Base-by-base conservation (phyloP, 202 grass and related monocot genomes). In the Panicum hallii region DNA sequence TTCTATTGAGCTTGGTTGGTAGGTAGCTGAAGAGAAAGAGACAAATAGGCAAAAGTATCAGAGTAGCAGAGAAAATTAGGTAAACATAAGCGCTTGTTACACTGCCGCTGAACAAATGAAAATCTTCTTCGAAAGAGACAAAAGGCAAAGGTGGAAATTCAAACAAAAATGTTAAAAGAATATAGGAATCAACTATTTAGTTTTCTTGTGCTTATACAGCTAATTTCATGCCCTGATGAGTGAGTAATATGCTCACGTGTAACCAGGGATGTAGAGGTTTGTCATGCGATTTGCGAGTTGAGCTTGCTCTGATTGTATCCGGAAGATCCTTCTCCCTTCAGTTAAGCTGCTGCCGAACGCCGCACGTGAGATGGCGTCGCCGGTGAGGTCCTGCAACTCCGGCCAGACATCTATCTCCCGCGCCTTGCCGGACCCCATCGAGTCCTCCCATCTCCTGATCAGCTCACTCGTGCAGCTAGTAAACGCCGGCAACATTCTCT, bases 401-500 rank as follows among this genome's bases (percentile, higher is more conserved):
- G 83, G 86, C 65, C 76, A 88, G 61, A 90, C 63, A 80, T 93
- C 91, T 45, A 88, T 43, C 84, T 93, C 91, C 47, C 23, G 65
- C 23, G 10, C 67, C n/a, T 44, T 40, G 23, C 63, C 58, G 41
- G 67, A 52, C 9, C 12, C 23, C 58, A 73, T 45, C 10, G 13
- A 78, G 4, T 63, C 60, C 55, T 87, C 75, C 92, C 92, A 94
- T 73, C 67, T 84, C 6, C 17, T 9, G 6, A 90, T 61, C 77
- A 90, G 11, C 41, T 90, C 81, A 40, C 40, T 42, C 12, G 81
- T 86, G 78, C 88, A 88, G 2, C 63, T 16, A 66, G 79, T 81
- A 28, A 93, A 84, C 12, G 91, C 77, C 6, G 88, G 91, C 28
- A 93, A 13, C 91, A 93, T 93, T 46, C 16, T 62, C 91, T 93